A percentile compares a stretch with the other conserved stretches of the same genome.
phyloP scores from a whole-genome alignment of 2,329 filamentous ascomycete species.

The Fusarium zealandicum region DNA sequence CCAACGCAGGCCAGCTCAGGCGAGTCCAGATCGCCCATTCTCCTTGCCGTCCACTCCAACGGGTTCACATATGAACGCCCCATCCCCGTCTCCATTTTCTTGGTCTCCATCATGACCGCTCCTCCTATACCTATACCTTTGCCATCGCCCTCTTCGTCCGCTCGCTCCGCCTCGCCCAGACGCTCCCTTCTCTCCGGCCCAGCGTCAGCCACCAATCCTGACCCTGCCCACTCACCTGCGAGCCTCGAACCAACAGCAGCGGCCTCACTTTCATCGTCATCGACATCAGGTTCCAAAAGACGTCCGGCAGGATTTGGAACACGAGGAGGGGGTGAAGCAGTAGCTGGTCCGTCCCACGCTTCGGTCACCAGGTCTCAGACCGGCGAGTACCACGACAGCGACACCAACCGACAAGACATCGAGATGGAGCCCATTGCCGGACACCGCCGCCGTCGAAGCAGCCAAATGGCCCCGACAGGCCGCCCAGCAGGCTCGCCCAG shows the following conservation, averaged over 20 bases:
- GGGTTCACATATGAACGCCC: conserved; percentile 36
- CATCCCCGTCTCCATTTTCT: conserved; percentile 34
- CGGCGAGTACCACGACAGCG: conserved; percentile 49
- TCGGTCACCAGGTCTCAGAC: conserved; percentile 19
- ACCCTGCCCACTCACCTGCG: not conserved
- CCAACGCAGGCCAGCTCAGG: conserved; percentile 13
- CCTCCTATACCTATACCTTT: conserved; percentile 27
- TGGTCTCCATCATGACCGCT: conserved; percentile 36
- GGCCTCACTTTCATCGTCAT: conserved; percentile 2
- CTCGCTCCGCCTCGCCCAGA: conserved; percentile 16
- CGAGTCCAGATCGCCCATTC: conserved; percentile 19
- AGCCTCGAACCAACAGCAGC: conserved; percentile 1
- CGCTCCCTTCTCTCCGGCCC: conserved; percentile 15
- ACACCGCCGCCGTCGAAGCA: conserved; percentile 64
- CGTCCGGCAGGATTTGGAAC: conserved; percentile 9
- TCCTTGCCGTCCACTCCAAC: conserved; percentile 6
- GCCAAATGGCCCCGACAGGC: conserved; percentile 54
- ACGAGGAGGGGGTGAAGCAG: conserved; percentile 21
- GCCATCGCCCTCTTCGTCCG: conserved; percentile 15
- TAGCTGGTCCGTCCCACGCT: conserved; percentile 31
- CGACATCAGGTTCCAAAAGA: conserved; percentile 14
- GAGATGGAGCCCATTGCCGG: conserved; percentile 65
- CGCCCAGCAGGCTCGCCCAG: conserved; percentile 39
- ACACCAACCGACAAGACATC: conserved; percentile 51
- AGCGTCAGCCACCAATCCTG: conserved; percentile 5